Conservation (phyloP, 2,329 filamentous ascomycete species). For the Trichoderma sp. region DNA sequence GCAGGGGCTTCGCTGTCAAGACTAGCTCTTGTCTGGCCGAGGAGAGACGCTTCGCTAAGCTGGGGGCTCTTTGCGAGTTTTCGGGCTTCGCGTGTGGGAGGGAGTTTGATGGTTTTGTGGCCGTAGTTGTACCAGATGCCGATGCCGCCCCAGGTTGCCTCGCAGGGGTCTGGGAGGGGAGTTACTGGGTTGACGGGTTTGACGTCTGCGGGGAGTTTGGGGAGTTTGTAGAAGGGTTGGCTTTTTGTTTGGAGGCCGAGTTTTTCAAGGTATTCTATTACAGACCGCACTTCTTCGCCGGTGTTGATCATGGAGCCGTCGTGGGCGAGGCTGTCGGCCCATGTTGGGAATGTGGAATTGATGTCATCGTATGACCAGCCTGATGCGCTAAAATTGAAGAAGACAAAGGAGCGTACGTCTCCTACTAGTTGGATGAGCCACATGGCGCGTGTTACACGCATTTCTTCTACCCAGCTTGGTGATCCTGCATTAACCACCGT, state of each 20-base stretch:
- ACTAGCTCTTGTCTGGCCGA: not conserved
- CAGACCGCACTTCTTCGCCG: not conserved
- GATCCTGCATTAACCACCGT: constrained; percentile 12
- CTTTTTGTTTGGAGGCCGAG: not conserved
- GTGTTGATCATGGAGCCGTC: not conserved
- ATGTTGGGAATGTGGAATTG: not conserved
- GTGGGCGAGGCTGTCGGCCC: not conserved
- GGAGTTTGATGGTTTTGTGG: not conserved
- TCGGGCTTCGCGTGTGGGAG: not conserved
- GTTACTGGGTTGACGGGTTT: not conserved
- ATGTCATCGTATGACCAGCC: constrained; percentile 21
- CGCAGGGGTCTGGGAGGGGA: constrained; percentile 2
- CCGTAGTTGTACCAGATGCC: not conserved
- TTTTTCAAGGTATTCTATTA: not conserved
- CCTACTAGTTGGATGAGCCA: constrained; percentile 25
- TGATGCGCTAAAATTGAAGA: not conserved
- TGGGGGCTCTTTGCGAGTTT: not conserved
- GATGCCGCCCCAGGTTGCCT: not conserved
- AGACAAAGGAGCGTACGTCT: constrained; percentile 11
- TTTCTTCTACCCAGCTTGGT: constrained; percentile 28
- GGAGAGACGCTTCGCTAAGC: not conserved
- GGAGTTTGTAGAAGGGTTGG: not conserved
- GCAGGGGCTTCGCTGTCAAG: not conserved
- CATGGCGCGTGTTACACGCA: constrained; percentile 26
- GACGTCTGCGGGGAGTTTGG: not conserved